A percentile compares a stretch with the other conserved stretches of the same genome.
phyloP scores from a whole-genome alignment of 805 yeast genomes.

The Hyphopichia homilentoma region DNA sequence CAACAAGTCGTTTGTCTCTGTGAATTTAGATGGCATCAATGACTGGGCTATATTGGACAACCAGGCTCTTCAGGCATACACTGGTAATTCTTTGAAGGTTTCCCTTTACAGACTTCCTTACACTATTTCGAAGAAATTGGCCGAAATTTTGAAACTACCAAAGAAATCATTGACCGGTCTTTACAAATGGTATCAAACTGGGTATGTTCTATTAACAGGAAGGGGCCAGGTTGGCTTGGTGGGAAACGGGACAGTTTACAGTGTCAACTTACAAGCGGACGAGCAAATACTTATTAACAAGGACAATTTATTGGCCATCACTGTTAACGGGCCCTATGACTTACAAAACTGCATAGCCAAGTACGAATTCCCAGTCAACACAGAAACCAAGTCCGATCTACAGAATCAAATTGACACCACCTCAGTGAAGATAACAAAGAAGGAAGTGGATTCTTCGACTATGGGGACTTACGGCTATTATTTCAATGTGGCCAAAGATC shows the following conservation, averaged over 20 bases:
- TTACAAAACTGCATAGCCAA: constrained; percentile 36
- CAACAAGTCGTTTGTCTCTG: constrained; percentile 38
- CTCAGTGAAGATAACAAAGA: not conserved
- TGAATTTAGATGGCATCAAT: constrained; percentile 52
- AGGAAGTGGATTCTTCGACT: not conserved
- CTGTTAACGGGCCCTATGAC: constrained; percentile 47
- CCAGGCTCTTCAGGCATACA: constrained; percentile 45
- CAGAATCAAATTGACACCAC: not conserved
- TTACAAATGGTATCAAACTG: constrained; percentile 27
- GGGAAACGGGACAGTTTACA: constrained; percentile 54
- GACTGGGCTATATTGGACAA: constrained; percentile 61
- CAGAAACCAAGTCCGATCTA: not conserved
- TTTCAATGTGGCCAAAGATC: not conserved
- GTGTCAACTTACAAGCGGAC: constrained; percentile 37
- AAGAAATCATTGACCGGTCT: constrained; percentile 39
- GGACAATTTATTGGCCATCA: constrained; percentile 45
- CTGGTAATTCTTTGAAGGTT: constrained; percentile 50
- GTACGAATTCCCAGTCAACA: constrained; percentile 13
- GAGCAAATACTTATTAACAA: constrained; percentile 49
- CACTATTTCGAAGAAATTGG: constrained; percentile 29
- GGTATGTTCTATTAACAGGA: constrained; percentile 50
- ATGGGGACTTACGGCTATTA: not conserved
- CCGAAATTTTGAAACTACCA: constrained; percentile 18
- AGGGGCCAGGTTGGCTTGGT: constrained; percentile 54
- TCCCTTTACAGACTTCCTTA: constrained; percentile 37